Conservation (phyloP, 2,329 filamentous ascomycete genomes). For the Berkeleyomyces basicola region DNA sequence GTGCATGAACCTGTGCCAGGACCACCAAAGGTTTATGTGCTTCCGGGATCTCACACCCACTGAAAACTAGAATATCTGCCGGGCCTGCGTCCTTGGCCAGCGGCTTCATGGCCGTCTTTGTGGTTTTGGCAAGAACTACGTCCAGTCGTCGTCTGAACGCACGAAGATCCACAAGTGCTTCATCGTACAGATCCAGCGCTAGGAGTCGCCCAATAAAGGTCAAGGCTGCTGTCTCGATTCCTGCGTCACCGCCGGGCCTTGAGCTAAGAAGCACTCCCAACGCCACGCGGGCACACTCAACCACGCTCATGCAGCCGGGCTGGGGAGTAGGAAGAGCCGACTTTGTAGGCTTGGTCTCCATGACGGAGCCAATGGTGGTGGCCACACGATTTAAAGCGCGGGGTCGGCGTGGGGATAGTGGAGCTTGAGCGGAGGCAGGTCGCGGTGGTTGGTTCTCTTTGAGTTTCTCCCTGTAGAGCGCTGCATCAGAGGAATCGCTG, state of each 20-base stretch:
- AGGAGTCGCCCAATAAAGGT: constrained; percentile 51
- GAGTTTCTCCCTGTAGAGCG: not conserved
- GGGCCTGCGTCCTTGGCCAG: constrained; percentile 19
- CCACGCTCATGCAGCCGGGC: constrained; percentile 36
- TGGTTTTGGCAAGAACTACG: constrained; percentile 14
- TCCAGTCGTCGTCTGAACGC: constrained; percentile 49
- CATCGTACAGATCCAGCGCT: constrained; percentile 44
- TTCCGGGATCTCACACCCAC: constrained; percentile 25
- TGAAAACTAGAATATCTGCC: constrained; percentile 44
- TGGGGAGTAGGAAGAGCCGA: constrained; percentile 19
- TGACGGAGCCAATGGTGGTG: constrained; percentile 28
- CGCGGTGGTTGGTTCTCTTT: constrained; percentile 3
- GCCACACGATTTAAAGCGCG: constrained; percentile 43
- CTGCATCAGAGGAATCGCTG: not conserved
- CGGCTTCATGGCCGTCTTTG: constrained; percentile 20
- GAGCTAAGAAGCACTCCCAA: constrained; percentile 39
- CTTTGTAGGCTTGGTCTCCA: constrained; percentile 22
- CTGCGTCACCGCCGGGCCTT: constrained; percentile 28
- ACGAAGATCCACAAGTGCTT: constrained; percentile 52
- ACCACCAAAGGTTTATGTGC: constrained; percentile 38
- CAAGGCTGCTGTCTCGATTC: constrained; percentile 59
- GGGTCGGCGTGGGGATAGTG: constrained; percentile 42
- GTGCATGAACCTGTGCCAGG: constrained; percentile 45
- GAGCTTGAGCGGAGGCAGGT: constrained; percentile 16
- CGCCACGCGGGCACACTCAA: constrained; percentile 53